Base-by-base conservation (phyloP, 192 early-diverging fungal genomes). In the Bifiguratus adelaidae region DNA sequence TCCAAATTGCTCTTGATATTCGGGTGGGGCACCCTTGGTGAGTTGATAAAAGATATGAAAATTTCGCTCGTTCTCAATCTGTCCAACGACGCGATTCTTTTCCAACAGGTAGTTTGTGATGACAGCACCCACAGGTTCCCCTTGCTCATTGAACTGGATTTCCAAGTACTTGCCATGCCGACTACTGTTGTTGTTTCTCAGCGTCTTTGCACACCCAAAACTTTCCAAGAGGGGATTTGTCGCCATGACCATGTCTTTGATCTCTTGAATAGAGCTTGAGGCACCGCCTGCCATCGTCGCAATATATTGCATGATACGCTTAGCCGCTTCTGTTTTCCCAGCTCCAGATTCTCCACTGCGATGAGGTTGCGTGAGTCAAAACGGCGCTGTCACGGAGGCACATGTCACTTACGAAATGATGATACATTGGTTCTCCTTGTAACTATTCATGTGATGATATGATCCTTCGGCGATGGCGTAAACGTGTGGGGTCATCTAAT, bases 131-230 rank as follows among this genome's bases (percentile, higher is more conserved):
- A 92, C 82, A 20, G 96, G 96, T 48, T 92, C 87, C 30, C 91
- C 94, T 47, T 87, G 77, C 4, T 71, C 52, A 57, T 87, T 92
- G 60, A 99, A 99, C 62, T 92, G 86, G 63, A 99, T 97, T 67
- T 99, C 96, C 51, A 99, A 81, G 58, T 99, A 99, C 67, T 99
- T 99, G 32, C 96, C 95, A 57, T 96, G 95, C 35, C 96, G 85
- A 79, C 85, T 89, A 13, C 92, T 96, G 62, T 99, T 99, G 71
- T 97, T 95, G 71, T 99, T 99, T 50, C 91, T 80, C 44, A 99
- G 63, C 0, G 96, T 99, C 62, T 99, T 99, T 47, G 96, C 96
- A 59, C 95, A 96, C 19, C 96, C 96, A 74, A 99, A 99, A 48
- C 89, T 88, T 64, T 99, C 96, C 13, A 99, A 76, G 28, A 99